phyloP scores from a whole-genome alignment of 208 protist species.

The Acanthamoeba lenticulata region DNA sequence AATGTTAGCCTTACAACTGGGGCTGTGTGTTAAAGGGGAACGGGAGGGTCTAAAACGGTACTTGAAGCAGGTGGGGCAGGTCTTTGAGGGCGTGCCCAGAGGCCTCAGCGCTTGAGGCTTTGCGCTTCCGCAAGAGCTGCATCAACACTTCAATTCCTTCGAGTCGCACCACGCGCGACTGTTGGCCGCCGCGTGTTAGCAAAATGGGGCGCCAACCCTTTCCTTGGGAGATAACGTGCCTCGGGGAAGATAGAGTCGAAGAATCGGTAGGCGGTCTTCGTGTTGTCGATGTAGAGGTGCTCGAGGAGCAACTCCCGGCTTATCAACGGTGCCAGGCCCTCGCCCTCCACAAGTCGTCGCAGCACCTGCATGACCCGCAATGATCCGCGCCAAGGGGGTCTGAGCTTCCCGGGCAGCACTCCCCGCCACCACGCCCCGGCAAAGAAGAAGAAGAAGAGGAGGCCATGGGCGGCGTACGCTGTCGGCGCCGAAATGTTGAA shows the following conservation, averaged over 20 bases:
- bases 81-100: neutral
- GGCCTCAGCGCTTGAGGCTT: conserved; percentile 15
- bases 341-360: neutral
- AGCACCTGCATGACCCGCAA: neutral
- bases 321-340: neutral
- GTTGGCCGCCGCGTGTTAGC: neutral
- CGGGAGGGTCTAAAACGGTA: neutral
- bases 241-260: conserved; percentile 11
- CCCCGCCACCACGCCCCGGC: too few relatives aligned
- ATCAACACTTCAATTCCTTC: conserved; percentile 6
- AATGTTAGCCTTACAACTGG: neutral
- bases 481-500: neutral
- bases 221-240: neutral
- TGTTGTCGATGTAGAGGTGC: conserved; percentile 19
- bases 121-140: neutral
- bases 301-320: neutral
- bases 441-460: neutral
- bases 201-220: neutral
- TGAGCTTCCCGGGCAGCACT: too few relatives aligned
- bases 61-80: neutral
- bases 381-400: too few relatives aligned
- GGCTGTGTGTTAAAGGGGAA: neutral
- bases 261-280: neutral
- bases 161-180: conserved; percentile 16
- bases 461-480: neutral